phyloP scores from a whole-genome alignment of 192 early-diverging fungal species.

The Backusella mclennaniae region DNA sequence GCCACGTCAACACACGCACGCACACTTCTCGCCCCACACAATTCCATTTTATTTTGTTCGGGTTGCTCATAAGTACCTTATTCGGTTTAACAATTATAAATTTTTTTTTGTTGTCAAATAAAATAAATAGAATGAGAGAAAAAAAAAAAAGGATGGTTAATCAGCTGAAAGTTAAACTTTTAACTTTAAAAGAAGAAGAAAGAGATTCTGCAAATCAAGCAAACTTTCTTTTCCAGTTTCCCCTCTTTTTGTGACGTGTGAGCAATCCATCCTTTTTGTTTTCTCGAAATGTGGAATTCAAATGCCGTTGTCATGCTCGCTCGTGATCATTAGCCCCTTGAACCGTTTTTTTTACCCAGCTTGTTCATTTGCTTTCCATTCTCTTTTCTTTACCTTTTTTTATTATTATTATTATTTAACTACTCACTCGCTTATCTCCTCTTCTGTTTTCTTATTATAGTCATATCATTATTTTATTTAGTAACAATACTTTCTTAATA shows the following conservation, averaged over 20 bases:
- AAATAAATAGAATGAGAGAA: background rate
- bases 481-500: background rate
- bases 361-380: background rate
- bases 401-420: background rate
- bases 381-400: background rate
- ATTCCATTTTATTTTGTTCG: background rate
- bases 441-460: background rate
- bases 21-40: background rate
- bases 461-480: background rate
- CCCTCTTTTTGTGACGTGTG: constrained; percentile 2
- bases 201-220: constrained; percentile 7
- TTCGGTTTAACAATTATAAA: background rate
- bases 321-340: background rate
- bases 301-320: background rate
- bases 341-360: background rate
- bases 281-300: background rate
- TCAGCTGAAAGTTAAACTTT: background rate
- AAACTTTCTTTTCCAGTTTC: background rate
- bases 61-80: background rate
- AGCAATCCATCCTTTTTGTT: background rate
- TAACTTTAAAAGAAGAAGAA: constrained; percentile 7
- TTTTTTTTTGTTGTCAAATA: background rate
- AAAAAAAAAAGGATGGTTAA: background rate
- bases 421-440: background rate
- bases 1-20: background rate